A percentile compares a stretch with the other conserved stretches of the same genome.
These are phyloP conservation scores for Fusarium poae DNA, from an alignment of 2,329 filamentous ascomycete species.

Conservation along the genomic window DNA sequence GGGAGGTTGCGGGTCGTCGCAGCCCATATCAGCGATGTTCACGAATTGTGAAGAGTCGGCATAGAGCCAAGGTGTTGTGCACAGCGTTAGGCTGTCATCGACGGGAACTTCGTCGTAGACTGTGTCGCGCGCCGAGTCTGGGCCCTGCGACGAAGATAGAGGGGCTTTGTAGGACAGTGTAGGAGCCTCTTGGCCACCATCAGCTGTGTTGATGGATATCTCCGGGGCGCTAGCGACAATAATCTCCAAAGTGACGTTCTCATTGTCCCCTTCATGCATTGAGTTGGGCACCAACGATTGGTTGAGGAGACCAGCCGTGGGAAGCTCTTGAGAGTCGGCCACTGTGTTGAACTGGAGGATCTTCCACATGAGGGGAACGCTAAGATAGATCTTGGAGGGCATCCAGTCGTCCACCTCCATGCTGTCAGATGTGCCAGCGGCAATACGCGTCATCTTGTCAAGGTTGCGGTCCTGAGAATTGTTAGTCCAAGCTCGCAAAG, in stretches of 20 bases:
- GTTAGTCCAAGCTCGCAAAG: conserved; percentile 14
- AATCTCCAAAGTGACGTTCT: conserved; percentile 60
- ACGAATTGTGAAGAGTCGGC: conserved; percentile 58
- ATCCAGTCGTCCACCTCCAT: conserved; percentile 65
- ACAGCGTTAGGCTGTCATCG: conserved; percentile 56
- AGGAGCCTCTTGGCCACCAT: conserved; percentile 64
- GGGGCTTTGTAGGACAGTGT: conserved; percentile 55
- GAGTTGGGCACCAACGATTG: conserved; percentile 55
- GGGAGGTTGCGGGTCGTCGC: conserved; percentile 48
- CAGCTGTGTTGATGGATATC: conserved; percentile 64
- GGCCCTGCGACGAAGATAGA: conserved; percentile 36
- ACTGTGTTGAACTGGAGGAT: conserved; percentile 63
- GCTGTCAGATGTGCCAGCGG: conserved; percentile 60
- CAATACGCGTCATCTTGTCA: conserved; percentile 63
- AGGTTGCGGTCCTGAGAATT: conserved; percentile 60
- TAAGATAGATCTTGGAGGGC: conserved; percentile 65
- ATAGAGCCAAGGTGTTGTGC: conserved; percentile 60
- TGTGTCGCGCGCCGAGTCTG: conserved; percentile 43
- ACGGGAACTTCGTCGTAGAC: conserved; percentile 50
- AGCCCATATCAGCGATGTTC: conserved; percentile 55
- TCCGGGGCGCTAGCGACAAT: conserved; percentile 65
- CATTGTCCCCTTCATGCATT: conserved; percentile 51
- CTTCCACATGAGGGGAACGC: conserved; percentile 66
- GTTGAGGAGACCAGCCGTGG: conserved; percentile 58
- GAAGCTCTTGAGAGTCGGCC: conserved; percentile 53